These are phyloP conservation scores for Fusarium acutatum DNA, from an alignment of 2,329 filamentous ascomycete species.

Conservation along the genomic window DNA sequence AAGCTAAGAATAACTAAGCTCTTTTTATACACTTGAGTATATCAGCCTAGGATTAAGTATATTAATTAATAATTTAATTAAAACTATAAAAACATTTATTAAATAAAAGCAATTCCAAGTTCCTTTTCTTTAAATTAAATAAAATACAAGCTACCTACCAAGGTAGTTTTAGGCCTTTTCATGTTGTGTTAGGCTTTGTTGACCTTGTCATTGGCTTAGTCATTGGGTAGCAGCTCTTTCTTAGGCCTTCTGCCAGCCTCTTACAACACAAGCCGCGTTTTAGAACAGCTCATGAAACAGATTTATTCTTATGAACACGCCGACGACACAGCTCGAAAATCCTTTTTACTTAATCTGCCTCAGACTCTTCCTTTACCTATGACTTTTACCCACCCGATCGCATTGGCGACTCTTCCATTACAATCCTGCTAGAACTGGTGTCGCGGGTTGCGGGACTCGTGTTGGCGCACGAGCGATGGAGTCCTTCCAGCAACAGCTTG, in stretches of 20 bases:
- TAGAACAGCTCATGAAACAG: neutral
- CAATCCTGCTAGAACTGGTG: neutral
- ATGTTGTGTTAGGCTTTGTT: neutral
- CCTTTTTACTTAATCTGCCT: too few relatives aligned
- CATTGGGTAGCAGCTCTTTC: neutral
- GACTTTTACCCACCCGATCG: neutral
- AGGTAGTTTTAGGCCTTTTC: neutral
- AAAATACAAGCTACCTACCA: neutral
- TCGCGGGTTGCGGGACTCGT: constrained; percentile 15
- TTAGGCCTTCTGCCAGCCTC: neutral
- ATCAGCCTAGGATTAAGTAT: rapidly evolving
- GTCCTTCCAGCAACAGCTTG: constrained; percentile 7
- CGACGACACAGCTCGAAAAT: neutral
- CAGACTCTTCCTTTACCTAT: neutral
- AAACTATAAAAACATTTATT: neutral
- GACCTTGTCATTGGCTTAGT: neutral
- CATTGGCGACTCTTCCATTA: neutral
- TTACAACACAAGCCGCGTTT: neutral
- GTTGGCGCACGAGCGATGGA: constrained; percentile 32
- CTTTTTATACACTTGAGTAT: neutral
- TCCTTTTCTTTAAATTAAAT: neutral
- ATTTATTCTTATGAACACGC: neutral
- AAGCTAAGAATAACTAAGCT: neutral
- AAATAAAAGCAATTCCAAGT: too few relatives aligned
- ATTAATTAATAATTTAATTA: neutral